Evolutionary conservation across 2,329 filamentous ascomycete genomes (phyloP).

Genomic region (Penicillium sp.): DNA sequence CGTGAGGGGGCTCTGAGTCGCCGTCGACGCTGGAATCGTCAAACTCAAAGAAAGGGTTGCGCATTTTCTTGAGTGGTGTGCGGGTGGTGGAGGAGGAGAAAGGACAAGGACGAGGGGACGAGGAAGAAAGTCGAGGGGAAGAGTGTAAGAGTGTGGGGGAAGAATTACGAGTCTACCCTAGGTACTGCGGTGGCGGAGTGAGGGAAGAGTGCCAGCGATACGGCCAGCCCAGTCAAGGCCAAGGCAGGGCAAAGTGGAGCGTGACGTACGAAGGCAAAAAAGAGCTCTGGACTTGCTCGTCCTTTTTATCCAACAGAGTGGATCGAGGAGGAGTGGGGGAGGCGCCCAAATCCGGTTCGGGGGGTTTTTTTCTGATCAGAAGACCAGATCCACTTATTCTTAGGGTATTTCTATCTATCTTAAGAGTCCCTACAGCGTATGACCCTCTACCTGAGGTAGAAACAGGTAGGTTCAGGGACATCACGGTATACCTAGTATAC

Average conservation of each 20-base stretch:
- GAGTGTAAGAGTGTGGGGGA: constrained; percentile 3
- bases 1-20: constrained; percentile 23
- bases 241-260: constrained; percentile 18
- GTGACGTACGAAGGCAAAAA: constrained; percentile 32
- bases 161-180: constrained; percentile 11
- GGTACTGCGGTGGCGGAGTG: constrained; percentile 10
- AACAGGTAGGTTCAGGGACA: too few species aligned
- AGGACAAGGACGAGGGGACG: background rate
- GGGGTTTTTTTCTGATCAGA: constrained; percentile 38
- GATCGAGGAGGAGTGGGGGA: constrained; percentile 17
- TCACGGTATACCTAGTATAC: too few species aligned
- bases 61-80: constrained; percentile 21
- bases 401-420: background rate
- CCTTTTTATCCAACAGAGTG: constrained; percentile 33
- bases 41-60: constrained; percentile 43
- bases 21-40: constrained; percentile 29
- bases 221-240: constrained; percentile 10
- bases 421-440: background rate
- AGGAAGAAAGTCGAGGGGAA: background rate
- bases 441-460: too few species aligned
- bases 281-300: constrained; percentile 16
- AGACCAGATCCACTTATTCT: constrained; percentile 32
- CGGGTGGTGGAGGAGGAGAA: constrained; percentile 5
- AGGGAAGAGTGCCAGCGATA: too few species aligned
- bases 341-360: constrained; percentile 30